Percentiles rank a stretch among this genome's conserved stretches.
phyloP scores from a whole-genome alignment of 768 basidiomycete genomes.

The Lentinula lateritia region DNA sequence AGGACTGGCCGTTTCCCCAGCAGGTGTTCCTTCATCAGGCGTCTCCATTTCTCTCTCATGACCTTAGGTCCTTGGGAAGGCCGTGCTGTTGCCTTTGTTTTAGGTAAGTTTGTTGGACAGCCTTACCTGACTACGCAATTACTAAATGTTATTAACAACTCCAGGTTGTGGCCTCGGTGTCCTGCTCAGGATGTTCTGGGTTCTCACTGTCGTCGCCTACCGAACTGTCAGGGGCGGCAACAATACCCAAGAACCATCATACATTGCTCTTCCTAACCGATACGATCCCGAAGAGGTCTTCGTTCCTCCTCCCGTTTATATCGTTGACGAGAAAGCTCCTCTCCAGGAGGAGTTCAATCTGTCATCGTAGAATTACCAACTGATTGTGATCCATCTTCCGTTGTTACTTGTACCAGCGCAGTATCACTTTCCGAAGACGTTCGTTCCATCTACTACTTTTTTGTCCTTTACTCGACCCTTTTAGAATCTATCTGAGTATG shows the following conservation, averaged over 20 bases:
- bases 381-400: background rate
- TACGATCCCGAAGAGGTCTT: slow-evolving; percentile 43
- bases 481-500: background rate
- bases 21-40: slow-evolving; percentile 42
- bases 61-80: slow-evolving; percentile 80
- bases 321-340: slow-evolving; percentile 1
- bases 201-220: slow-evolving; percentile 54
- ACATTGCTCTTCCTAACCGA: slow-evolving; percentile 36
- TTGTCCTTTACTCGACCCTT: background rate
- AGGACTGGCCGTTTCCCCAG: slow-evolving; percentile 12
- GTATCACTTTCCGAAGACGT: background rate
- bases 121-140: background rate
- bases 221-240: slow-evolving; percentile 47
- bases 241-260: slow-evolving; percentile 29
- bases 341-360: background rate
- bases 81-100: slow-evolving; percentile 74
- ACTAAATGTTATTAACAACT: background rate
- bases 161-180: slow-evolving; percentile 83
- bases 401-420: background rate
- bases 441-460: background rate
- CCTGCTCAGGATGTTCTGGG: slow-evolving; percentile 76
- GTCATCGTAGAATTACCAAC: background rate
- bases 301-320: slow-evolving; percentile 53
- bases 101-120: slow-evolving; percentile 45
- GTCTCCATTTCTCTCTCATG: slow-evolving; percentile 63